Evolutionary conservation across 768 basidiomycete species (phyloP), one percentile per base, ranked within the genome.

Genomic region (Galerina sulciceps): DNA sequence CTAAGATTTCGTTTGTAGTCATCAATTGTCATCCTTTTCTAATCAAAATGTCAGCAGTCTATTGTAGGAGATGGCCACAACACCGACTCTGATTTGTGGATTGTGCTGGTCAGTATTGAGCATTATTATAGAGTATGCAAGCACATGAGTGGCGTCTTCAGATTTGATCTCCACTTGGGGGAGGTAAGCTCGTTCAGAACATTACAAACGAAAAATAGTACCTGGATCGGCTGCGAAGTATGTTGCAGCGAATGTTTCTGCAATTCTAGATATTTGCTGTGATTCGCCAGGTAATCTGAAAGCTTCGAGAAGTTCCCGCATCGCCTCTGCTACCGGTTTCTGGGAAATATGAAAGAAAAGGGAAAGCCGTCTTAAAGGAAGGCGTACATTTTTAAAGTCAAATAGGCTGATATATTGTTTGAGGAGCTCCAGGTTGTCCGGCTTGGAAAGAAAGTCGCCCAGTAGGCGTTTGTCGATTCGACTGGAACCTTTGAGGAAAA

Each of bases 91-190:
- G 60, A 96, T 85, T 80, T 97, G 94, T 11, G 96, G 95, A 69
- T 93, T 98, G 71, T 98, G 96, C 34, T 87, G 85, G 76, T 99
- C 97, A 8, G 97, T 99, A 74, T 99, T 99, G 49, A 99, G 84
- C 94, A 99, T 85, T 72, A 99, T 98, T 59, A 99, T 89, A 0
- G 97, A 98, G 72, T 89, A 99, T 1, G 96, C 86, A 22, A 99
- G 76, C 8, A 99, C 91, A 73, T 97, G 96, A 17, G 93, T 92
- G 4, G 96, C 93, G 70, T 99, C 97, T 75, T 94, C 87, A 55
- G 80, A 88, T 69, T 90, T 93, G 63, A 99, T 89, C 71, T 96
- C 96, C 58, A 85, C 94, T 95, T 47, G 41, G 6, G 36, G n/a
- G 48, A 10, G 5, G 11, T 34, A 49, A 20, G 43, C 34, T 17